Evolutionary conservation across 73 alveolate genomes (phyloP), one percentile per base, ranked within the genome.

Genomic region (Strombidium stylifer): DNA sequence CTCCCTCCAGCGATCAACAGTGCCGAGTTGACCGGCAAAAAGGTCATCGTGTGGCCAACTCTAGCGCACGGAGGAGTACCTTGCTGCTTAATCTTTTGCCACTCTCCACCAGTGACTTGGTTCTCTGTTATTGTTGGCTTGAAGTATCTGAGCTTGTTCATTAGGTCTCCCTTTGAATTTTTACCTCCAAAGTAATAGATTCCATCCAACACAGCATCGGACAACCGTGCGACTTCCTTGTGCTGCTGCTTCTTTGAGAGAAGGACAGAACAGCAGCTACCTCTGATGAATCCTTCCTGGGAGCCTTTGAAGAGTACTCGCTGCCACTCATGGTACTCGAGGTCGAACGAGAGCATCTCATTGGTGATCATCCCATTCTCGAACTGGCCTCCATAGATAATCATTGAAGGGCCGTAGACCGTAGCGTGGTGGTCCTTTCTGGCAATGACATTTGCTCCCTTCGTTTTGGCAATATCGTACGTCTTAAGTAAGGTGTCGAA

Each of bases 101-200:
- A 64, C 20, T 64, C 78, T 24, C 66, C 64, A 8, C 10, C 8
- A n/a, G 23, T 64, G 3, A 64, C 55, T 26, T 28, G 31, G 6
- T 54, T 54, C 16, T 64, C 65, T 28, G 65, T 1, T 14, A 23
- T 23, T 2, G 5, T 14, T 12, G 45, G 14, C 23, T 26, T 46
- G 1, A 64, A 46, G 25, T 32, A 4, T 28, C 65, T 24, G 1
- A 64, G 65, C 28, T 44, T 44, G 10, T 46, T 30, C 2, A 27
- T 14, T 65, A 64, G 24, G 26, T 64, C 66, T 42, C 78, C 78
- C 34, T 64, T 64, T 35, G 41, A 21, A 28, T 28, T 64, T 2
- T 28, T 27, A 3, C 78, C 78, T 25, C 78, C 78, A 46, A 64
- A 64, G 32, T 44, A 50, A 30, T 64, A 64, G n/a, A 64, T 16